These are phyloP conservation scores for Stemphylium beticola DNA, from an alignment of 2,329 filamentous ascomycete species.

Conservation along the genomic window DNA sequence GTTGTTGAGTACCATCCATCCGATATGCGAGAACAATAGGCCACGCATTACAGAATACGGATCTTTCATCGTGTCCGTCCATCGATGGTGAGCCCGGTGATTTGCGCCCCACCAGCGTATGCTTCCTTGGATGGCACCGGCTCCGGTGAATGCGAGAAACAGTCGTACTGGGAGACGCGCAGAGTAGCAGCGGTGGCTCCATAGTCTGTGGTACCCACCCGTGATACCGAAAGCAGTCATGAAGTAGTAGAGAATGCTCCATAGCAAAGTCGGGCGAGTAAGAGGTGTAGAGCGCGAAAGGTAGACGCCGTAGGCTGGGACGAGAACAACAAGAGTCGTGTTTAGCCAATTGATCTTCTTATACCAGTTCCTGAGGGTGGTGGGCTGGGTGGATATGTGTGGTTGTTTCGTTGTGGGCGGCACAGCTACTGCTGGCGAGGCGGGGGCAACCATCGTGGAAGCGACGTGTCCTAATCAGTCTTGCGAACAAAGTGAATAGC, in stretches of 20 bases:
- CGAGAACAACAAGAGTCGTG: constrained; percentile 75
- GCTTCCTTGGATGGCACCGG: constrained; percentile 56
- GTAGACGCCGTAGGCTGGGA: constrained; percentile 76
- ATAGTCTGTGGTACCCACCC: constrained; percentile 72
- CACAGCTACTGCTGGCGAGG: background rate
- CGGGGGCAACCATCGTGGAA: constrained; percentile 9
- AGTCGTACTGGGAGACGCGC: constrained; percentile 52
- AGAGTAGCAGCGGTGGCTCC: constrained; percentile 61
- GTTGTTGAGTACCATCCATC: constrained; percentile 60
- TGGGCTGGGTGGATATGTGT: constrained; percentile 27
- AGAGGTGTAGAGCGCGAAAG: constrained; percentile 79
- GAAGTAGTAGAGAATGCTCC: constrained; percentile 79
- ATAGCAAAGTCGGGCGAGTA: constrained; percentile 72
- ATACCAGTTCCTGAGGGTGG: constrained; percentile 71
- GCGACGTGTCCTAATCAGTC: background rate
- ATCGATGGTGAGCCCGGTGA: constrained; percentile 59
- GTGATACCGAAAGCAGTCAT: constrained; percentile 72
- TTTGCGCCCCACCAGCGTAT: constrained; percentile 57
- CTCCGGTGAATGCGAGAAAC: constrained; percentile 55
- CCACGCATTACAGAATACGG: constrained; percentile 58
- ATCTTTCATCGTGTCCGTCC: constrained; percentile 59
- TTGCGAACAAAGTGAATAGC: background rate
- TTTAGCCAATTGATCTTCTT: constrained; percentile 94
- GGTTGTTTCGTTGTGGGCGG: constrained; percentile 8
- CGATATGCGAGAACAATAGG: constrained; percentile 55